Base-by-base conservation (phyloP, 306 rosid species). In the Quercus cerris region DNA sequence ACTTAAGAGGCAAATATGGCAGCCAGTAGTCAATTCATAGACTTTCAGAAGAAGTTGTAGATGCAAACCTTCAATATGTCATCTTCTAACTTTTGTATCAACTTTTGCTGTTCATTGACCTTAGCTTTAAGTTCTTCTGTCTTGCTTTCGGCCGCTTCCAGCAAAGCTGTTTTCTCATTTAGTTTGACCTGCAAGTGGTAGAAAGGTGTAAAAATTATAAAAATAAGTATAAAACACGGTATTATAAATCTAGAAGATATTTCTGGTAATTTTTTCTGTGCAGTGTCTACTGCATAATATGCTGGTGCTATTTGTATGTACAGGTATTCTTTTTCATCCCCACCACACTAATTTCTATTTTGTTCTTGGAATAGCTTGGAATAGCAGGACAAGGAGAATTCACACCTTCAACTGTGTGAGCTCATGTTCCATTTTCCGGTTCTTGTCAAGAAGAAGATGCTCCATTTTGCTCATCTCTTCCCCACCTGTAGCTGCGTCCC, bases 391-490 rank as follows among this genome's bases (percentile, higher is more conserved):
- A 10, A 7, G 76, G 46, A 27, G 3, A 20, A 14, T 56, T 78
- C 71, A 64, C 76, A 95, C 99, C 96, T 93, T 95, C 90, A 90
- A 79, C 64, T 91, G 99, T 77, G 99, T 95, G 59, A 95, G 89
- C 23, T 95, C 96, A 74, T 93, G 98, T 82, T 95, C 99, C 96
- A 95, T 89, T 91, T 95, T 95, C 59, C 96, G 90, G 89, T 95
- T 95, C 85, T 95, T 95, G 83, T 95, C 98, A 83, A 95, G 99
- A 85, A 95, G 99, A 85, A 95, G 98, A 83, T 96, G 91, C 84
- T 95, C 99, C 99, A 95, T 91, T 94, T 91, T 91, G 89, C 98
- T 95, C 98, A 93, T 90, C 90, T 95, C 99, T 81, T 95, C 99
- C 85, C 96, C 99, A 52, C 97, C 90, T 59, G 98, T 93, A 81